Conservation (phyloP, 257 asterid species). For the Solanum tacnaense region DNA sequence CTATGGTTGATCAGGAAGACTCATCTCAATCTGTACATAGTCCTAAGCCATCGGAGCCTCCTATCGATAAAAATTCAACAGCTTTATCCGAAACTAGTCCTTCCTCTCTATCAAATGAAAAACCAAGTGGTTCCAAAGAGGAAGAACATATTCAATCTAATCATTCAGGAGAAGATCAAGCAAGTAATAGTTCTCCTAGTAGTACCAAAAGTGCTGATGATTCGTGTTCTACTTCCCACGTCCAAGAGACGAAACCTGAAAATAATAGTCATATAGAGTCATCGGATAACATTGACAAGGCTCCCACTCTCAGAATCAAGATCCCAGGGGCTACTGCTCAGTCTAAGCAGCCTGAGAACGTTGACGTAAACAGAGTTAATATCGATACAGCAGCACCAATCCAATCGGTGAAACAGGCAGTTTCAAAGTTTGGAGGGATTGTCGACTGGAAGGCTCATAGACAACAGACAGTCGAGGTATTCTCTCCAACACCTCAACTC, state of each 20-base stretch:
- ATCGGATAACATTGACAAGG: constrained; percentile 3
- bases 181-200: not conserved
- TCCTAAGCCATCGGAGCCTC: not conserved
- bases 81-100: not conserved
- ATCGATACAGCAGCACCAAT: constrained; percentile 66
- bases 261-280: not conserved
- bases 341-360: constrained; percentile 14
- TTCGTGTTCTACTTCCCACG: constrained; percentile 13
- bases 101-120: not conserved
- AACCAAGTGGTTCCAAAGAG: not conserved
- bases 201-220: constrained; percentile 5
- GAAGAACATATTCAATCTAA: not conserved
- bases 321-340: constrained; percentile 8
- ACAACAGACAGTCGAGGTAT: constrained; percentile 54
- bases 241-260: constrained; percentile 16
- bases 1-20: constrained; percentile 9
- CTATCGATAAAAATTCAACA: not conserved
- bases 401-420: constrained; percentile 79
- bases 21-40: constrained; percentile 2
- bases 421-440: constrained; percentile 75
- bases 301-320: constrained; percentile 7
- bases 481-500: not conserved
- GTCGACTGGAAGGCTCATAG: constrained; percentile 89
- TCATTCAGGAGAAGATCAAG: constrained; percentile 13
- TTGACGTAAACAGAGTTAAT: constrained; percentile 25